Conservation (phyloP, 768 basidiomycete species). For the Suillus clintonianus region DNA sequence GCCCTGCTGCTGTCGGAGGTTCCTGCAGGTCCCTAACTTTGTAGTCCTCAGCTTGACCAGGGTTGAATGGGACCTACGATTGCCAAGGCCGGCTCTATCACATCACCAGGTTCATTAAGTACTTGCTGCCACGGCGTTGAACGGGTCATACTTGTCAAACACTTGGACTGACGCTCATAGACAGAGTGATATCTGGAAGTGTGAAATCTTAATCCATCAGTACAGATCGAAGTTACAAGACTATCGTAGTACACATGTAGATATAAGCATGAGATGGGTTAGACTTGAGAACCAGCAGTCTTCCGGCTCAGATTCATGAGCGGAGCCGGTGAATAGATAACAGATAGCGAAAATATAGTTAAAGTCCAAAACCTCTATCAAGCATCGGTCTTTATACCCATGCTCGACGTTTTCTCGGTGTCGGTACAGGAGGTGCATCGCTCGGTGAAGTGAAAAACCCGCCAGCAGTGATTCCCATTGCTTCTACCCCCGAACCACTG, state of each 20-base stretch:
- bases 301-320: background rate
- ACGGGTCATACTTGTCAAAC: background rate
- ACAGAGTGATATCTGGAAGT: background rate
- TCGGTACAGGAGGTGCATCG: conserved; percentile 30
- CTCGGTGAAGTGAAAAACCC: conserved; percentile 74
- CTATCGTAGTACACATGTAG: background rate
- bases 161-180: background rate
- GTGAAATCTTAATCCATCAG: background rate
- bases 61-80: no score
- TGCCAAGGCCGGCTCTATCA: background rate
- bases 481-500: conserved; percentile 74
- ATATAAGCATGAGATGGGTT: background rate
- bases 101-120: background rate
- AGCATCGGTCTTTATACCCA: background rate
- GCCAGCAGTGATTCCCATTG: conserved; percentile 70
- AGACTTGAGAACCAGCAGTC: background rate
- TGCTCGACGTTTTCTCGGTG: background rate
- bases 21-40: background rate
- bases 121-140: background rate
- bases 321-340: background rate
- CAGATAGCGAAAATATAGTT: no score
- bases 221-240: background rate
- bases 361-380: background rate
- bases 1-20: background rate
- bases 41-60: no score